These are phyloP conservation scores for Eucalyptus victrix DNA, from an alignment of 345 rosid species.

Conservation along the genomic window DNA sequence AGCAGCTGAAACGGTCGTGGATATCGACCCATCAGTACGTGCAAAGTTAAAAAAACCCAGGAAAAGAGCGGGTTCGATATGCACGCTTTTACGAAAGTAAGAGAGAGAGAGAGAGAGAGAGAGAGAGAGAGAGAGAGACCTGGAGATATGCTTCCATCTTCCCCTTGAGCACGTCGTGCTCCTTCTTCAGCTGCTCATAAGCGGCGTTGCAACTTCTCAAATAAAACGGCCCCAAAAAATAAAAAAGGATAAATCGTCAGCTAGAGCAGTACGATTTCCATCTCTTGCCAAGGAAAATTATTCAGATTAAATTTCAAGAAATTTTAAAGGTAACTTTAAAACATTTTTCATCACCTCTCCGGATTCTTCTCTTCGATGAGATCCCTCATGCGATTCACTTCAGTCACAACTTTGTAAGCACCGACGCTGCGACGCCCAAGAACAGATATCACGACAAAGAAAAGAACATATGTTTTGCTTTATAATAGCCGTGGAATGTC, in stretches of 20 bases:
- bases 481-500: background rate
- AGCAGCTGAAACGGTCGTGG: background rate
- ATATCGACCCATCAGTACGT: background rate
- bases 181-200: background rate
- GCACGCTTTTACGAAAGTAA: background rate
- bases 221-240: background rate
- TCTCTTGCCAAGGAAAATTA: background rate
- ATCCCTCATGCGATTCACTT: background rate
- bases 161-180: background rate
- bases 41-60: background rate
- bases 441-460: background rate
- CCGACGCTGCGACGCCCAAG: constrained; percentile 6
- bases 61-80: background rate
- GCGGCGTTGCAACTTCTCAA: background rate
- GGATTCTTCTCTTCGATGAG: background rate
- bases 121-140: background rate
- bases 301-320: background rate
- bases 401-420: constrained; percentile 1
- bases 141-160: constrained; percentile 10
- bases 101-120: background rate
- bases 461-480: background rate
- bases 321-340: background rate
- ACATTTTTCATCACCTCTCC: background rate
- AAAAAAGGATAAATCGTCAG: background rate
- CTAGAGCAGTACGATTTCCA: background rate